phyloP scores from a whole-genome alignment of 305 asterid species.

The Fraxinus angustifolia region DNA sequence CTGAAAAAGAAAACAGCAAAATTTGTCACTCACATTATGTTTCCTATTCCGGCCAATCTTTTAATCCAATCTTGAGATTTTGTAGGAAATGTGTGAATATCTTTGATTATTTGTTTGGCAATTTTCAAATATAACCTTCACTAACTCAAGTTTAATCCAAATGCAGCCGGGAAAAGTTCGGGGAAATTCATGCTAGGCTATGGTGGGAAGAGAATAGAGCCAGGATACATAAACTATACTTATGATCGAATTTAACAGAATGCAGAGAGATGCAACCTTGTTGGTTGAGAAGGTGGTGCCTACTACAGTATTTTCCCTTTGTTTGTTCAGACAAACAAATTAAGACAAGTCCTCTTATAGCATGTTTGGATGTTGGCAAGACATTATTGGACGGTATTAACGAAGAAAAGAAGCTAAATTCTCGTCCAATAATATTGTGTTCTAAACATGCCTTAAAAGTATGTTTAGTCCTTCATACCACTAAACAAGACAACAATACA shows the following conservation, averaged over 20 bases:
- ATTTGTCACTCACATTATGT: background rate
- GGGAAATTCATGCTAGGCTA: constrained; percentile 76
- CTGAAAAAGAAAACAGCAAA: background rate
- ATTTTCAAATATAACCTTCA: background rate
- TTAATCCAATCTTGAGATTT: background rate
- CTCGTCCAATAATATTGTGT: background rate
- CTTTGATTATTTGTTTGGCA: background rate
- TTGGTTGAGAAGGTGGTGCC: background rate
- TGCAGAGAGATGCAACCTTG: constrained; percentile 6
- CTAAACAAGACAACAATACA: background rate
- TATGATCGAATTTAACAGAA: constrained; percentile 32
- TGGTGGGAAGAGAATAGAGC: constrained; percentile 97
- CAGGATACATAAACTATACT: constrained; percentile 73
- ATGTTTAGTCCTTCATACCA: background rate
- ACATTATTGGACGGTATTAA: background rate
- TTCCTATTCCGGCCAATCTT: background rate
- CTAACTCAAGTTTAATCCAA: constrained; percentile 2
- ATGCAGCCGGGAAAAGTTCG: constrained; percentile 88
- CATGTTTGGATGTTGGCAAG: background rate
- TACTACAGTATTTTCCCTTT: background rate
- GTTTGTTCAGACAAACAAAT: background rate
- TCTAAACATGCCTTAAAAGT: background rate
- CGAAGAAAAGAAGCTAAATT: background rate
- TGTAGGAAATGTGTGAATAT: background rate
- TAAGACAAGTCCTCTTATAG: background rate